Conservation (phyloP, 2,329 filamentous ascomycete genomes). For the Fusarium luffae region DNA sequence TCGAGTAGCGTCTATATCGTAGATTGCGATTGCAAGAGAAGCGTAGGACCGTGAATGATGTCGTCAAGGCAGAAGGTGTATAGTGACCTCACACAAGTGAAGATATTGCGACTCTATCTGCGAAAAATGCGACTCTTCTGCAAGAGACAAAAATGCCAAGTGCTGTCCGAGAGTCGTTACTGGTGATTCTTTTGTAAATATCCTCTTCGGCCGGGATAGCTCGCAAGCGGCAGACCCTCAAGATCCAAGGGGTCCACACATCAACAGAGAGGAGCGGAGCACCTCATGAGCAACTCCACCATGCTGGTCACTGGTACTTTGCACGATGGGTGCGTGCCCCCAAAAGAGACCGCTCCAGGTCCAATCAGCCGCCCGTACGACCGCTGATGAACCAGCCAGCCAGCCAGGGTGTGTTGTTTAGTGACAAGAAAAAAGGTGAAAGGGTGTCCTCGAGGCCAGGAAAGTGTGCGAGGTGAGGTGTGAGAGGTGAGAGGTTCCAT, state of each 20-base stretch:
- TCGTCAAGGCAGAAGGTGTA: not conserved
- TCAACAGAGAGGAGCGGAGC: conserved; percentile 14
- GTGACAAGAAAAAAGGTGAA: conserved; percentile 18
- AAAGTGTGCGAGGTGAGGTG: conserved; percentile 19
- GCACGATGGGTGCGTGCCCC: conserved; percentile 25
- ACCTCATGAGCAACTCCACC: conserved; percentile 16
- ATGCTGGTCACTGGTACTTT: conserved; percentile 40
- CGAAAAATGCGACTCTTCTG: not conserved
- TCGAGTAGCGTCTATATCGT: conserved; percentile 10
- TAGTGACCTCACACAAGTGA: conserved; percentile 10
- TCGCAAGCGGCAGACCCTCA: not conserved
- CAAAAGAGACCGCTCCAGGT: conserved; percentile 19
- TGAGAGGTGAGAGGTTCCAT: conserved; percentile 15
- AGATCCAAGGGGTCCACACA: conserved; percentile 15
- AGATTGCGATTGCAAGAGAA: conserved; percentile 11
- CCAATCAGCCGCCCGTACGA: conserved; percentile 41
- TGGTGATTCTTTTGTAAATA: conserved; percentile 35
- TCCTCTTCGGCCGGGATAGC: conserved; percentile 23
- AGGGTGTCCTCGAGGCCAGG: conserved; percentile 34
- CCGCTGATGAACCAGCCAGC: conserved; percentile 44
- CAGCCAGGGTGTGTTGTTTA: conserved; percentile 32
- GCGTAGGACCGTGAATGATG: conserved; percentile 1
- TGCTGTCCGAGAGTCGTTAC: conserved; percentile 37
- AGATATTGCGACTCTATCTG: conserved; percentile 7
- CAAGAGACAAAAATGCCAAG: conserved; percentile 24